Percentiles rank a stretch among this genome's conserved stretches.
These are phyloP conservation scores for Xylariaceae sp. DNA, from an alignment of 2,329 filamentous ascomycete species.

Conservation along the genomic window DNA sequence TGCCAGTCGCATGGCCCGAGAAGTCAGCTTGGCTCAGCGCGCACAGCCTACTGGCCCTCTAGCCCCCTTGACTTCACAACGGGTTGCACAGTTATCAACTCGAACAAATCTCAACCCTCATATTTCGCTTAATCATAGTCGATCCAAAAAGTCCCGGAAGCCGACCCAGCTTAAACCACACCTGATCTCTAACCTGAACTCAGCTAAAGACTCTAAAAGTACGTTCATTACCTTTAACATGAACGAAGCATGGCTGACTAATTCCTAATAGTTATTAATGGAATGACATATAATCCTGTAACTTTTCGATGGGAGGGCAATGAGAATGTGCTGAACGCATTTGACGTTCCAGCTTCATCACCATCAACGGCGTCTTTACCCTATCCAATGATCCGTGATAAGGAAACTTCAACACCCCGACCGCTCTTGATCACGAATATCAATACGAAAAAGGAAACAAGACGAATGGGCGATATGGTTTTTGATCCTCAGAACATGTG, in stretches of 20 bases:
- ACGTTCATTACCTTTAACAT: conserved; percentile 43
- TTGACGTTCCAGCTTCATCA: conserved; percentile 69
- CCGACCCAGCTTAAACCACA: conserved; percentile 76
- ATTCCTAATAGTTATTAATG: conserved; percentile 73
- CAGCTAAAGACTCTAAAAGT: conserved; percentile 81
- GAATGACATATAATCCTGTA: conserved; percentile 93
- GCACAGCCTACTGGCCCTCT: conserved; percentile 60
- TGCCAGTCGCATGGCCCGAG: conserved; percentile 69
- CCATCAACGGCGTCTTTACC: conserved; percentile 58
- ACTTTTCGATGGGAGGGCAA: conserved; percentile 96
- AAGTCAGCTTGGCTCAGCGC: conserved; percentile 67
- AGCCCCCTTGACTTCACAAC: conserved; percentile 61
- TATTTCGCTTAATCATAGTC: conserved; percentile 50
- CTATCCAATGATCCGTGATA: conserved; percentile 56
- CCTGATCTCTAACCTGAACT: conserved; percentile 83
- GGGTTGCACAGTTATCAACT: conserved; percentile 60
- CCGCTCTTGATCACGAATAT: conserved; percentile 92
- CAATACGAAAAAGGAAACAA: conserved; percentile 81
- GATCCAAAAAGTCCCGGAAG: conserved; percentile 64
- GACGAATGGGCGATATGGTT: conserved; percentile 97
- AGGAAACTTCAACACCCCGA: conserved; percentile 65
- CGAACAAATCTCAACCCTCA: conserved; percentile 56
- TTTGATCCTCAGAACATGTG: conserved; percentile 98
- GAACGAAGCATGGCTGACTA: not conserved
- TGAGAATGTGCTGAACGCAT: conserved; percentile 80